Evolutionary conservation across 179 eudicot genomes (phyloP).

Genomic region (Spinacia oleracea): DNA sequence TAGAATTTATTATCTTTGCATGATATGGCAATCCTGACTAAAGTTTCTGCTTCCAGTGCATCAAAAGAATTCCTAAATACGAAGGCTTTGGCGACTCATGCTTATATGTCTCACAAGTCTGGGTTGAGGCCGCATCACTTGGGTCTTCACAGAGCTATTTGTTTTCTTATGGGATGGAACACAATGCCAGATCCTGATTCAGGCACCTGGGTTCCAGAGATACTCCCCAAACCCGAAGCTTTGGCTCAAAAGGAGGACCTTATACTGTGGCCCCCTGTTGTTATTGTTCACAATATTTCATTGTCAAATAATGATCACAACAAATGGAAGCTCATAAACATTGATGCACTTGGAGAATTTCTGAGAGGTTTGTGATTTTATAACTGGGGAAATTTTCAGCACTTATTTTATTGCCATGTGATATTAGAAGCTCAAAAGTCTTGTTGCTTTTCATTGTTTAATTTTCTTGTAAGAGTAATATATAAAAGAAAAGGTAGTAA

Average conservation of each 20-base stretch:
- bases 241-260: conserved; percentile 56
- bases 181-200: conserved; percentile 34
- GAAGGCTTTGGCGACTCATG: conserved; percentile 44
- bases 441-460: not conserved
- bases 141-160: conserved; percentile 65
- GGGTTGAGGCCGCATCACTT: conserved; percentile 55
- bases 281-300: conserved; percentile 49
- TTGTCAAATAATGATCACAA: conserved; percentile 32
- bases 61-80: conserved; percentile 60
- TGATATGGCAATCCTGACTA: not conserved
- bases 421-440: not conserved
- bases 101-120: conserved; percentile 48
- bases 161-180: conserved; percentile 66
- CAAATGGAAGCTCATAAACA: conserved; percentile 31
- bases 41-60: conserved; percentile 35
- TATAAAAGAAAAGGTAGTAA: too few relatives aligned
- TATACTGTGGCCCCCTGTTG: conserved; percentile 62
- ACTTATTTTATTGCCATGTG: not conserved
- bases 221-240: conserved; percentile 37
- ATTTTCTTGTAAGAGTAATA: not conserved
- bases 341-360: conserved; percentile 41
- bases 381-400: not conserved
- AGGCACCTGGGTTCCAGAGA: conserved; percentile 38
- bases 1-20: not conserved
- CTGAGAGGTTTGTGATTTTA: conserved; percentile 45